Evolutionary conservation across 1,284 basidiomycete genomes (phyloP).

Genomic region (Mrakiaceae sp.): DNA sequence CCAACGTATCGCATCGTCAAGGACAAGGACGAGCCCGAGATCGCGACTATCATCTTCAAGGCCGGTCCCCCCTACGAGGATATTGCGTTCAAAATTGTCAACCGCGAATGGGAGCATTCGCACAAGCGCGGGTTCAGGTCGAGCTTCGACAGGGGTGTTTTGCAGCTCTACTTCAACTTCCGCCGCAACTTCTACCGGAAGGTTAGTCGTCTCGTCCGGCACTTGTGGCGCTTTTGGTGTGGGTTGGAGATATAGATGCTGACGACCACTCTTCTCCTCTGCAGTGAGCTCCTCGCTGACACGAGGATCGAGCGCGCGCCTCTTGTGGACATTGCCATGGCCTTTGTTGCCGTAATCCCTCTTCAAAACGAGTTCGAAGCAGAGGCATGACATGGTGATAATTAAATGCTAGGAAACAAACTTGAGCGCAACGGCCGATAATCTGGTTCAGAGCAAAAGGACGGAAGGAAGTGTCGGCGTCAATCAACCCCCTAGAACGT

Average conservation of each 20-base stretch:
- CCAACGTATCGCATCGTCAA: conserved; percentile 90
- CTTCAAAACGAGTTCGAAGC: too few relatives aligned
- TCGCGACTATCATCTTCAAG: conserved; percentile 82
- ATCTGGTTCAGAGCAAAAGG: too few relatives aligned
- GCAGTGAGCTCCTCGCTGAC: not conserved
- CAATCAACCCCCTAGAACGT: too few relatives aligned
- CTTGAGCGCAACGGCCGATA: too few relatives aligned
- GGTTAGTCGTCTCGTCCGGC: too few relatives aligned
- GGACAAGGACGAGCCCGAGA: conserved; percentile 86
- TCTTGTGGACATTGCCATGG: too few relatives aligned
- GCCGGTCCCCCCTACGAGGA: conserved; percentile 99
- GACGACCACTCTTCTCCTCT: not conserved
- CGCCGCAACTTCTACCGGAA: conserved; percentile 17
- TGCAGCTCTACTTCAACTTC: conserved; percentile 34
- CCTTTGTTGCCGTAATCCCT: too few relatives aligned
- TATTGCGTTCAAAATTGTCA: conserved; percentile 95
- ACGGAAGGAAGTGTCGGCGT: too few relatives aligned
- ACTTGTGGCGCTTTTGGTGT: too few relatives aligned
- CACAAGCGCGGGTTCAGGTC: conserved; percentile 64
- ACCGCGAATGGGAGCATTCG: conserved; percentile 95
- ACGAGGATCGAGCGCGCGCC: too few relatives aligned
- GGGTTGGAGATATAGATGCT: not conserved
- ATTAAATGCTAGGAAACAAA: too few relatives aligned
- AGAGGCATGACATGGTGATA: too few relatives aligned
- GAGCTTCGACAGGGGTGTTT: conserved; percentile 46